phyloP scores from a whole-genome alignment of 192 early-diverging fungal genomes.

The Gamsiella multidivaricata region DNA sequence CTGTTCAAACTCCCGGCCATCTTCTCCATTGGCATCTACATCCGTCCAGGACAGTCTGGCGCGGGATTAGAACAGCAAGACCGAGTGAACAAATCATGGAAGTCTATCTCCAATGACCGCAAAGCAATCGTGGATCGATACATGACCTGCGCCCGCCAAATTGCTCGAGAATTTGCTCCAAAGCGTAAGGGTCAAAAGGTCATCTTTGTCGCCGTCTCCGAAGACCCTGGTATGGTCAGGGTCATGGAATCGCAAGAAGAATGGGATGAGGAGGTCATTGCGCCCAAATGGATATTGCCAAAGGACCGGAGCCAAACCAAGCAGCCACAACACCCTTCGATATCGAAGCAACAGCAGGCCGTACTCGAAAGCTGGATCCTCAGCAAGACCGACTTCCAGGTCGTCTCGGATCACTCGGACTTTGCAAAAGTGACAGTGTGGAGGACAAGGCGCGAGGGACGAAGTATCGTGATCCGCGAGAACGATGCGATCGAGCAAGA shows the following conservation, averaged over 20 bases:
- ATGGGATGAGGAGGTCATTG: slow-evolving; percentile 35
- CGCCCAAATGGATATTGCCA: slow-evolving; percentile 6
- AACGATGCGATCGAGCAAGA: not conserved
- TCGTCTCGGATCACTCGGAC: slow-evolving; percentile 33
- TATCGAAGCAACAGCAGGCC: slow-evolving; percentile 15
- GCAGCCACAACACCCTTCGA: not conserved
- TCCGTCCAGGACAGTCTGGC: not conserved
- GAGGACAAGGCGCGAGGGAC: slow-evolving; percentile 21
- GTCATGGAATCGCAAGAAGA: slow-evolving; percentile 33
- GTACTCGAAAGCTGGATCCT: slow-evolving; percentile 27
- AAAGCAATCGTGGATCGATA: slow-evolving; percentile 6
- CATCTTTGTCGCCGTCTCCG: slow-evolving; percentile 24
- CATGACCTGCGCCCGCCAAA: slow-evolving; percentile 31
- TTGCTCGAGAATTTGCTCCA: slow-evolving; percentile 32
- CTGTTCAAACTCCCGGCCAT: slow-evolving; percentile 26
- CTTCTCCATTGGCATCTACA: slow-evolving; percentile 24
- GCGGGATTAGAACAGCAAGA: not conserved
- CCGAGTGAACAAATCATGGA: not conserved
- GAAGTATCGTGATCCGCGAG: slow-evolving; percentile 31
- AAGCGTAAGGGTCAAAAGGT: slow-evolving; percentile 36
- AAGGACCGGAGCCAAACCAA: not conserved
- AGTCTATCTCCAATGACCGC: not conserved
- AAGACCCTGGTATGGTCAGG: slow-evolving; percentile 11
- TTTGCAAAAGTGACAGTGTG: slow-evolving; percentile 33
- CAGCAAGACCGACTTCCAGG: slow-evolving; percentile 33